phyloP scores from a whole-genome alignment of 164 flowering plant genomes.

The Macadamia tetraphylla region DNA sequence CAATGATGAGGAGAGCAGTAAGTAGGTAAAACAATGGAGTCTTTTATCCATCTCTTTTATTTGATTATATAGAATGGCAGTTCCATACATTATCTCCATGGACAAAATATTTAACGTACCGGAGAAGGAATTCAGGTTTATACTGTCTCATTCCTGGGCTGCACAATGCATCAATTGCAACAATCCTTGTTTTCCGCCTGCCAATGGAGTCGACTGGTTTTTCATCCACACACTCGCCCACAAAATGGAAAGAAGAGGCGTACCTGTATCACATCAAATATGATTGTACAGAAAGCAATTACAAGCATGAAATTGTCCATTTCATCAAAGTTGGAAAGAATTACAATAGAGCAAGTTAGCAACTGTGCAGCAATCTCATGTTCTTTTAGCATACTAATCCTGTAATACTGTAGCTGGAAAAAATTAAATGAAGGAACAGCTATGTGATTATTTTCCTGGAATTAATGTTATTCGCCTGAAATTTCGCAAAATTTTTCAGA shows the following conservation, averaged over 20 bases:
- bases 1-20: too few species aligned
- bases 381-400: background rate
- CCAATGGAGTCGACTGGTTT: conserved; percentile 43
- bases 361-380: background rate
- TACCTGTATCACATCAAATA: conserved; percentile 41
- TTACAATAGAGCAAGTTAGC: background rate
- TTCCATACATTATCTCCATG: background rate
- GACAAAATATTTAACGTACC: conserved; percentile 33
- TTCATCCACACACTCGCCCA: conserved; percentile 57
- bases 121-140: conserved; percentile 42
- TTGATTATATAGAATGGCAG: background rate
- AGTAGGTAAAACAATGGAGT: too few species aligned
- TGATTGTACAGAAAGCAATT: background rate
- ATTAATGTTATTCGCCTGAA: too few species aligned
- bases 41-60: too few species aligned
- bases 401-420: background rate
- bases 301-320: background rate
- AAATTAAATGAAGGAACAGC: too few species aligned
- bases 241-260: conserved; percentile 70
- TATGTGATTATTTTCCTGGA: too few species aligned
- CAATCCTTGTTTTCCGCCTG: conserved; percentile 70
- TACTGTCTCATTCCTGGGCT: conserved; percentile 60
- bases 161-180: conserved; percentile 87
- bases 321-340: background rate
- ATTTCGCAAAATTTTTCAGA: too few species aligned